These are phyloP conservation scores for Physcomitrium patens DNA, from an alignment of 225 moss, liverwort and hornwort genomes.

Conservation along the genomic window DNA sequence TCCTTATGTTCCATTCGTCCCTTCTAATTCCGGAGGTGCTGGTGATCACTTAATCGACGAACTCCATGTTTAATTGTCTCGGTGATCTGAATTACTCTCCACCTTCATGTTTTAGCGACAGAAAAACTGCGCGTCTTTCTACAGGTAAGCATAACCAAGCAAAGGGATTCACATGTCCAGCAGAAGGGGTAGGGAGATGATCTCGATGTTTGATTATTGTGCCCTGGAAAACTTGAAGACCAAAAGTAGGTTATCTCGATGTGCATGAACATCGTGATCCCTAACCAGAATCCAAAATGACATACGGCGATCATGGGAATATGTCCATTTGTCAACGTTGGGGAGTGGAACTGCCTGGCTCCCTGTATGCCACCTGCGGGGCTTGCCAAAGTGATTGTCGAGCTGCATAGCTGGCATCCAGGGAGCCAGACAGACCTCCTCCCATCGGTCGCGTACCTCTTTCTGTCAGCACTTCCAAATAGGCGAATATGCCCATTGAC, in stretches of 20 bases:
- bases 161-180: no score
- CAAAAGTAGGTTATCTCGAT: neutral
- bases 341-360: constrained; percentile 55
- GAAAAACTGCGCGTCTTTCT: no score
- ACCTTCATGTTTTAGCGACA: no score
- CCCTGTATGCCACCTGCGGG: constrained; percentile 65
- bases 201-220: constrained; percentile 2
- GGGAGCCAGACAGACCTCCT: constrained; percentile 50
- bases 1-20: no score
- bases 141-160: no score
- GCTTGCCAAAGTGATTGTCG: constrained; percentile 55
- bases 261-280: constrained; percentile 18
- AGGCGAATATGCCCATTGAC: constrained; percentile 36
- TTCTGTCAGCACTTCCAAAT: constrained; percentile 31
- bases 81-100: no score
- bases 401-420: constrained; percentile 59
- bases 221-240: neutral
- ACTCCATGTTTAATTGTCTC: no score
- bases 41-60: no score
- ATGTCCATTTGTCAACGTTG: constrained; percentile 3
- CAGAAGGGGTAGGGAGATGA: constrained; percentile 6
- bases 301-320: neutral
- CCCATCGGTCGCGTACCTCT: constrained; percentile 21
- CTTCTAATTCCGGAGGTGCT: no score
- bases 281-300: neutral